These are phyloP conservation scores for Fusarium coffeatum DNA, from an alignment of 2,329 filamentous ascomycete species.

Conservation along the genomic window DNA sequence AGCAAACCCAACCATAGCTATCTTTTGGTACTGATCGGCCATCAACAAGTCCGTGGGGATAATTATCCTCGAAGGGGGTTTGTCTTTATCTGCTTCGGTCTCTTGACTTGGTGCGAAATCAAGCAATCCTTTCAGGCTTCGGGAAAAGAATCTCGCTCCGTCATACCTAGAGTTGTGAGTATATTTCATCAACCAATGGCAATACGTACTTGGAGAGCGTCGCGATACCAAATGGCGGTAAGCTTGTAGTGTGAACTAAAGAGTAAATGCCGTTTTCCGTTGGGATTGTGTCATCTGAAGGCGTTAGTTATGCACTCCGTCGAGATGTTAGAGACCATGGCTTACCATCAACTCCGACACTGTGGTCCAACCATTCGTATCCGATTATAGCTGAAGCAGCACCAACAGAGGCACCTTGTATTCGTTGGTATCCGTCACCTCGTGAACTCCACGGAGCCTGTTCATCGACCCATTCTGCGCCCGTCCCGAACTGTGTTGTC, in stretches of 20 bases:
- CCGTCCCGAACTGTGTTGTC: constrained; percentile 59
- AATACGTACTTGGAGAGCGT: constrained; percentile 28
- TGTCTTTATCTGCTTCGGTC: background rate
- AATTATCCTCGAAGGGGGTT: constrained; percentile 39
- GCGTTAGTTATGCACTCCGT: constrained; percentile 28
- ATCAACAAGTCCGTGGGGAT: constrained; percentile 44
- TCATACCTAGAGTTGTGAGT: constrained; percentile 35
- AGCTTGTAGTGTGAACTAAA: constrained; percentile 39
- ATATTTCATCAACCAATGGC: fast-evolving
- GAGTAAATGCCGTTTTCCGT: constrained; percentile 49
- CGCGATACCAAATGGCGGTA: constrained; percentile 24
- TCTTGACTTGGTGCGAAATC: constrained; percentile 21
- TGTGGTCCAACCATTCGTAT: constrained; percentile 57
- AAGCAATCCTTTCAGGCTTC: constrained; percentile 45
- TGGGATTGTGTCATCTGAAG: constrained; percentile 35
- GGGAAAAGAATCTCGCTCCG: constrained; percentile 40
- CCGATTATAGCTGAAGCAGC: constrained; percentile 53
- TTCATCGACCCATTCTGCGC: constrained; percentile 56
- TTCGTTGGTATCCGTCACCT: constrained; percentile 59
- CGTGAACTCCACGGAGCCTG: constrained; percentile 58
- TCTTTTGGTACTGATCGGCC: constrained; percentile 9
- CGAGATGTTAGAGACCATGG: background rate
- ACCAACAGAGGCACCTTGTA: constrained; percentile 53
- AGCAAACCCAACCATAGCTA: constrained; percentile 41
- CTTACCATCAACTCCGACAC: constrained; percentile 54